These are phyloP conservation scores for Cutaneotrichosporon arboriforme DNA, from an alignment of 1,284 basidiomycete species.

Conservation along the genomic window DNA sequence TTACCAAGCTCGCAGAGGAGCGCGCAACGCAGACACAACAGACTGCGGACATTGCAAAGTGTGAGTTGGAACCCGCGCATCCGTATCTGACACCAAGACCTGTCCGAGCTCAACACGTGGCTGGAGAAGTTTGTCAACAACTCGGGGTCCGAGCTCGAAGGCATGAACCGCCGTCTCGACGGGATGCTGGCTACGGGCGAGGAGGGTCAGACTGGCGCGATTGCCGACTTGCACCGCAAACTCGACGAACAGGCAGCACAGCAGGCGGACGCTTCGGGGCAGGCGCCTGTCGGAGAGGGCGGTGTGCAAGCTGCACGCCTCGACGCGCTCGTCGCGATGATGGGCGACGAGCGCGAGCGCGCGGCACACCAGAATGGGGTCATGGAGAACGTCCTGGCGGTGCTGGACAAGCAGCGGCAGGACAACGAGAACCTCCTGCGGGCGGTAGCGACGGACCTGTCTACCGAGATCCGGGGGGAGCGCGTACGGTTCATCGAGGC, in stretches of 20 bases:
- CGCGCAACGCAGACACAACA: constrained; percentile 37
- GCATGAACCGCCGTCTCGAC: constrained; percentile 58
- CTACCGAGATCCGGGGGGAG: constrained; percentile 74
- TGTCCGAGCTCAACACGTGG: constrained; percentile 56
- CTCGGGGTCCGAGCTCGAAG: constrained; percentile 63
- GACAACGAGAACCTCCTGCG: constrained; percentile 65
- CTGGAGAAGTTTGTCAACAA: constrained; percentile 71
- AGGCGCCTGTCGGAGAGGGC: constrained; percentile 13
- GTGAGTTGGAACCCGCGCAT: constrained; percentile 25
- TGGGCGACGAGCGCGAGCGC: constrained; percentile 39
- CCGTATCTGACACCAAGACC: constrained; percentile 25
- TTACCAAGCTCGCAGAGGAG: neutral
- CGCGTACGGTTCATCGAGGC: constrained; percentile 77
- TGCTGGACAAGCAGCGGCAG: constrained; percentile 62
- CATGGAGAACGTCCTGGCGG: constrained; percentile 56
- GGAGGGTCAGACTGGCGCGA: constrained; percentile 10
- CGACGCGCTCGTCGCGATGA: constrained; percentile 36
- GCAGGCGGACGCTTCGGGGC: neutral
- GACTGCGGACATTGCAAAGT: constrained; percentile 43
- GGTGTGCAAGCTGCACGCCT: constrained; percentile 32
- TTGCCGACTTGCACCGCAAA: constrained; percentile 41
- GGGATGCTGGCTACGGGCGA: constrained; percentile 44
- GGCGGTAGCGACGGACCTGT: constrained; percentile 65
- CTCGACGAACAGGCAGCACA: constrained; percentile 33
- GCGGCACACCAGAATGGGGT: constrained; percentile 36